Percentiles rank a stretch among this genome's conserved stretches.
phyloP scores from a whole-genome alignment of 495 filamentous ascomycete species.

The Eremomyces bilateralis region DNA sequence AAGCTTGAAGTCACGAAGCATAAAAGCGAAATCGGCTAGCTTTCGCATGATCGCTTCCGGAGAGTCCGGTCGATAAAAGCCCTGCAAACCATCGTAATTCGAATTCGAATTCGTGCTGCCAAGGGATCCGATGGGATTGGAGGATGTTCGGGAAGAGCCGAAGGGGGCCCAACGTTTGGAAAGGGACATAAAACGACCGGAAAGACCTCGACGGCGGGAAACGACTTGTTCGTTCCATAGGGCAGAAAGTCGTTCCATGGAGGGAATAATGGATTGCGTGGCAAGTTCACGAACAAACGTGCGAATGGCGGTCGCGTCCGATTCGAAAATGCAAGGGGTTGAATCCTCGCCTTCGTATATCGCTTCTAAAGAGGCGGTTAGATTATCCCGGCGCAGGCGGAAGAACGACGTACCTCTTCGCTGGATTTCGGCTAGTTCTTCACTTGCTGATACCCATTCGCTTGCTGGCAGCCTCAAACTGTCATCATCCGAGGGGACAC shows the following conservation, averaged over 20 bases:
- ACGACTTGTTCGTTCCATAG: constrained; percentile 96
- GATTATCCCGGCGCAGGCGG: too few species aligned
- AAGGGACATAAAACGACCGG: constrained; percentile 76
- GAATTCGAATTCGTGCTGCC: constrained; percentile 17
- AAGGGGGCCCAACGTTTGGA: constrained; percentile 74
- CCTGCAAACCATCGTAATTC: constrained; percentile 58
- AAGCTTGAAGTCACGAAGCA: constrained; percentile 90
- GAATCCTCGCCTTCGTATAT: constrained; percentile 51
- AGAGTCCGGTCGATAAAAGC: constrained; percentile 64
- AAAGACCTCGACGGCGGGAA: constrained; percentile 67
- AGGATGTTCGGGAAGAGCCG: constrained; percentile 30
- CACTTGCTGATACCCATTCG: constrained; percentile 75
- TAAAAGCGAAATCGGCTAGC: constrained; percentile 84
- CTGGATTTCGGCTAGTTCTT: constrained; percentile 56
- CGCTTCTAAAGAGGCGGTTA: too few species aligned
- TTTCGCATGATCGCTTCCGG: constrained; percentile 84
- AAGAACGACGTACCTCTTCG: constrained; percentile 31
- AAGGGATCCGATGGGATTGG: constrained; percentile 22
- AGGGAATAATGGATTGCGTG: constrained; percentile 75
- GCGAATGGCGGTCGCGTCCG: constrained; percentile 66
- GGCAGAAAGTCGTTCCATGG: constrained; percentile 77
- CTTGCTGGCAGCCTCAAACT: constrained; percentile 54
- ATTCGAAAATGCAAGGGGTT: constrained; percentile 68
- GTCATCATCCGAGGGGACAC: constrained; percentile 81
- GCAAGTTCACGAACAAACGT: constrained; percentile 83